phyloP scores from a whole-genome alignment of 129 eudicot species.

The Heracleum sosnowskyi region DNA sequence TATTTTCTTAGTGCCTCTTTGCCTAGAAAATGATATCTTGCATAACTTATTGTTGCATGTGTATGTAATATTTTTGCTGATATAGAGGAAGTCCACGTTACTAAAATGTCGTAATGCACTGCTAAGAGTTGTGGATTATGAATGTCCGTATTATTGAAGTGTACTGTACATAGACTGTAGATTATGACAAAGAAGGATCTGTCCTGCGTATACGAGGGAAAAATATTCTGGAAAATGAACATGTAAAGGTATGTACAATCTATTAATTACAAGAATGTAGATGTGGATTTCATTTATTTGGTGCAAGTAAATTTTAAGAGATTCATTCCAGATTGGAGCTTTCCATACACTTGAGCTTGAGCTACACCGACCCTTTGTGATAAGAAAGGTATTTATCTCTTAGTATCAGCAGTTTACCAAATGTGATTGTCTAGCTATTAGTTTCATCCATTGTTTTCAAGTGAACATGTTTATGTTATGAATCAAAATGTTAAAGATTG shows the following conservation, averaged over 20 bases:
- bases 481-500: neutral
- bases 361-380: slow-evolving; percentile 82
- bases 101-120: neutral
- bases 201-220: slow-evolving; percentile 85
- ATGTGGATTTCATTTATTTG: neutral
- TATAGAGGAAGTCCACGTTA: neutral
- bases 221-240: slow-evolving; percentile 82
- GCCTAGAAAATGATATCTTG: neutral
- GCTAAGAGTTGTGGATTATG: neutral
- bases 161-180: slow-evolving; percentile 49
- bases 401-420: neutral
- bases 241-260: slow-evolving; percentile 60
- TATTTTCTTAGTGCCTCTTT: neutral
- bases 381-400: slow-evolving; percentile 59
- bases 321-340: slow-evolving; percentile 67
- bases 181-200: slow-evolving; percentile 92
- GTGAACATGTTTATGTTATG: neutral
- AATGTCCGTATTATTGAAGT: slow-evolving; percentile 3
- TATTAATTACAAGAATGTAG: neutral
- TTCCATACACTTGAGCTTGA: slow-evolving; percentile 93
- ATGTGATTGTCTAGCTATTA: neutral
- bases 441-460: neutral
- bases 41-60: neutral
- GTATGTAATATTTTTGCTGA: neutral
- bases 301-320: slow-evolving; percentile 4